Evolutionary conservation across 345 rosid genomes (phyloP), one percentile per base, ranked within the genome.

Genomic region (Reutealis trisperma): DNA sequence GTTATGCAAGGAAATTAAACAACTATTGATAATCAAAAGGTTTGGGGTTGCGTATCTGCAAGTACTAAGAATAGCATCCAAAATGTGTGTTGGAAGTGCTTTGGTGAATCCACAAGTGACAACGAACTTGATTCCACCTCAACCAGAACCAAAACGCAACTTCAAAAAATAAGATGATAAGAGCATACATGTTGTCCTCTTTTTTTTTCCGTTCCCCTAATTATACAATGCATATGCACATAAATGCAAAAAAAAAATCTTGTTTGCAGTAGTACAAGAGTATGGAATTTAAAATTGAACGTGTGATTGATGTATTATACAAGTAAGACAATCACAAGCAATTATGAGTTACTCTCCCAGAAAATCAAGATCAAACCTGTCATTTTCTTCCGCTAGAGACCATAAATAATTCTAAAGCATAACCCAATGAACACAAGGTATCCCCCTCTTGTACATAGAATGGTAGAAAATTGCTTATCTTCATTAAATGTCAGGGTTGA

Each of bases 1-100:
- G 93, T 93, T 97, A 90, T 93, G 94, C 87, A 92, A 71, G 98
- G 98, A 32, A 91, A 87, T 34, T 96, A 96, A 86, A 89, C 99
- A n/a, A 88, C 86, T 80, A 84, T 96, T 71, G 98, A 94, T 51
- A 89, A 88, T 73, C 97, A 92, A 82, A 87, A 90, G 83, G 94
- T 93, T 41, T 91, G 97, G 14, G 98, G 95, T 92, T 92, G 95
- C 74, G 99, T 96, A 10, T 93, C 96, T 57, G 99, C 92, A 86
- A 86, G 94, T 83, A 9, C 11, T 51, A 51, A 37, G 41, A 37
- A 37, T 7, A 37, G 41, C 5, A 37, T 37, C 30, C 41, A 37
- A 37, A 37, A 4, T 37, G 6, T 37, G 41, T 5, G 41, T 37
- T 37, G 41, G 6, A 37, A 4, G 41, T 4, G 41, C 41, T 37